Base-by-base conservation (phyloP, 805 yeast species). In the Yamadazyma kitorensis region DNA sequence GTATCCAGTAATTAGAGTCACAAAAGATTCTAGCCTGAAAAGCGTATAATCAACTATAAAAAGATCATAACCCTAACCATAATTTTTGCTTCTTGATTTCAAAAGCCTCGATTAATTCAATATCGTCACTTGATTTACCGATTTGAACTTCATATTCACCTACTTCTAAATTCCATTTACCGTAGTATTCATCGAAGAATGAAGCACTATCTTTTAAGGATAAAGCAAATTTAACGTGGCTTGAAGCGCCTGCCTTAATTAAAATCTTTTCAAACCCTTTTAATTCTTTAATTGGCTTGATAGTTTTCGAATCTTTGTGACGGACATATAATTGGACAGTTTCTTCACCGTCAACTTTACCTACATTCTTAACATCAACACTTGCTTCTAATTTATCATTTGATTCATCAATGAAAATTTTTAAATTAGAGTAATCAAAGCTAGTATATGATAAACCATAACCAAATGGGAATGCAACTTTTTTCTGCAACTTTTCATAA, bases 391-490 rank as follows among this genome's bases (percentile, higher is more conserved):
- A 33, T 24, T 57, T 52, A 12, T 54, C 67, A 11, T 52, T 55
- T 16, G 43, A 50, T 33, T 43, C 47, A 26, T 43, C 41, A 27
- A 40, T 36, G 4, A 27, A 17, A 7, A 67, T 64, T 22, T 43
- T 39, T 51, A 74, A 55, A 35, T 70, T 55, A 5, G 58, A 50
- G 38, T 72, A 52, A 24, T 54, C 59, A 44, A 75, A 80, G 0
- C 61, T 44, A 11, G 83, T 69, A 57, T 78, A 80, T 3, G 84
- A 77, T 39, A 78, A 64, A 32, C 85, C 85, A 46, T 57, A 66
- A 9, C 85, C 85, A 54, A 79, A 80, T 28, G 83, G 79, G 64
- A 72, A 79, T 27, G 71, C 61, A 7, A 74, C 78, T 21, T 61
- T 60, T 30, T 55, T 60, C 41, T 70, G 65, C 22, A 61, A 49